These are phyloP conservation scores for Blastomyces emzantsi DNA, from an alignment of 2,329 filamentous ascomycete species.

Conservation along the genomic window DNA sequence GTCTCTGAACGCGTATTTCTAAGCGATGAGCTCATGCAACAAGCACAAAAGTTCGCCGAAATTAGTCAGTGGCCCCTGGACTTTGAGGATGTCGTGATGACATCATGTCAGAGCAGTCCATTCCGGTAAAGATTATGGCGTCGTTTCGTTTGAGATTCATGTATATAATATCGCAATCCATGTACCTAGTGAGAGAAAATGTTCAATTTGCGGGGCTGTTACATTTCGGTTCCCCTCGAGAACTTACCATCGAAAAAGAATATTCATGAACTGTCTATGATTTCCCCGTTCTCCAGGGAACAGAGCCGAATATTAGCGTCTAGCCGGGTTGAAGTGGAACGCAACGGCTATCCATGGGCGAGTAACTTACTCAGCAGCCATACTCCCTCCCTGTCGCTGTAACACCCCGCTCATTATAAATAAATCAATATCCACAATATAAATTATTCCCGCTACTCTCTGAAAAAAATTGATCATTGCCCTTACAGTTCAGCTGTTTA, in stretches of 20 bases:
- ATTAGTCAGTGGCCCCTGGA: slow-evolving; percentile 38
- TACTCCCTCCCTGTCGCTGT: neutral
- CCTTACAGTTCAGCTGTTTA: neutral
- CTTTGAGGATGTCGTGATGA: slow-evolving; percentile 33
- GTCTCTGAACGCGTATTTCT: slow-evolving; percentile 16
- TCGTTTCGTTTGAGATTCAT: neutral
- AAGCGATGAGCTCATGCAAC: slow-evolving; percentile 31
- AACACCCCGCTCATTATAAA: neutral
- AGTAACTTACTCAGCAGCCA: neutral
- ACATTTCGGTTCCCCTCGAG: neutral
- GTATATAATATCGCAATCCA: neutral
- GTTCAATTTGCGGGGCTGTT: neutral
- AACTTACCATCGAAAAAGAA: neutral
- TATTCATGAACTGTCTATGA: no score
- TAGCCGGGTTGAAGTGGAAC: neutral
- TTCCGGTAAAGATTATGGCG: slow-evolving; percentile 12
- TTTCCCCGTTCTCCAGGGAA: no score
- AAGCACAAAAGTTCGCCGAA: slow-evolving; percentile 34
- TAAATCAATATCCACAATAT: neutral
- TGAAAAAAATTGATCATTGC: neutral
- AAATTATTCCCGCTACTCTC: neutral
- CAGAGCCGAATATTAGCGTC: no score
- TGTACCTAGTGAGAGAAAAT: neutral
- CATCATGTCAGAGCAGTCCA: slow-evolving; percentile 21
- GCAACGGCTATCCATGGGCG: neutral